Evolutionary conservation across 2,329 filamentous ascomycete genomes (phyloP).

Genomic region (Phyllosticta paracitricarpa): DNA sequence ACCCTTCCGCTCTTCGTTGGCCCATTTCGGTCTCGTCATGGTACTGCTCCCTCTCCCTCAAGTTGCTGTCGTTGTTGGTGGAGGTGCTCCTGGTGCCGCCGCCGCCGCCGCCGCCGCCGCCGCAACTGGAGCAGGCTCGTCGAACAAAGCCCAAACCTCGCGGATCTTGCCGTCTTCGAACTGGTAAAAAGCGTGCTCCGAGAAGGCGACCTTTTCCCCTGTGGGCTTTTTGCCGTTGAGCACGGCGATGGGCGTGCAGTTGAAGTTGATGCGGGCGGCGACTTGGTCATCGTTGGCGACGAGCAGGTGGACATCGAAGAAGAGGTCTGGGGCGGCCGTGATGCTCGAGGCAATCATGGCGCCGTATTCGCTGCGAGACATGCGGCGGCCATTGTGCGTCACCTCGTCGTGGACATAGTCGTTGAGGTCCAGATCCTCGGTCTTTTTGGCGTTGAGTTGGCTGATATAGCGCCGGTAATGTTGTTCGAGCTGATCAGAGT

Average conservation of each 20-base stretch:
- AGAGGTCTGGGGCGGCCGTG: neutral
- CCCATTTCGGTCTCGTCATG: neutral
- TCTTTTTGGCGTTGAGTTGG: neutral
- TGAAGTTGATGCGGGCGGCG: neutral
- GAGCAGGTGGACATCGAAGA: neutral
- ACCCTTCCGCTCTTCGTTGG: neutral
- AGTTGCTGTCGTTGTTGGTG: neutral
- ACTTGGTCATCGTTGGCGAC: neutral
- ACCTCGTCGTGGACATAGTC: neutral
- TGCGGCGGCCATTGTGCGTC: neutral
- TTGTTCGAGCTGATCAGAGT: neutral
- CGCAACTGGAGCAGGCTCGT: neutral
- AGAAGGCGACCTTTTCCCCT: neutral
- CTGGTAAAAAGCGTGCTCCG: neutral
- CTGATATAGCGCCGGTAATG: neutral
- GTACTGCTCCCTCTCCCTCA: no score
- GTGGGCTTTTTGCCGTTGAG: neutral
- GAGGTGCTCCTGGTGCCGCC: neutral
- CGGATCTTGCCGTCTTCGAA: neutral
- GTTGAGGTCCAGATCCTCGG: neutral
- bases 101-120: neutral
- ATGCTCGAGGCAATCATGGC: neutral
- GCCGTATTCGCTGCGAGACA: neutral
- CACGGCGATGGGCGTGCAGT: neutral
- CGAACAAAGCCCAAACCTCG: neutral